A percentile compares a stretch with the other conserved stretches of the same genome.
These are phyloP conservation scores for Piper longum DNA, from an alignment of 164 flowering plant species.

Conservation along the genomic window DNA sequence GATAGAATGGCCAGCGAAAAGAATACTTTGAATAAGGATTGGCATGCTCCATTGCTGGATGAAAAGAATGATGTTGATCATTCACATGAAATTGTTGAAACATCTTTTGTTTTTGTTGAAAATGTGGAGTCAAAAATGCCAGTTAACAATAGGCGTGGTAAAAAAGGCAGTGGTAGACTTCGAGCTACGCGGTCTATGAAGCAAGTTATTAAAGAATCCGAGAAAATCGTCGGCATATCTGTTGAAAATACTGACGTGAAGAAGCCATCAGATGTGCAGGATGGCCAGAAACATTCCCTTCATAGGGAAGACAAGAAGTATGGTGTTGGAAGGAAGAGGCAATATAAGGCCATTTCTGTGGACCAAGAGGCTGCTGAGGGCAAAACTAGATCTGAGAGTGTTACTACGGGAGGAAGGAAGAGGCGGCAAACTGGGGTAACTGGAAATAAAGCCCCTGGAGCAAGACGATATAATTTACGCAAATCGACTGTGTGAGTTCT, in stretches of 20 bases:
- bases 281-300: slow-evolving; percentile 20
- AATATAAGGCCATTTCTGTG: slow-evolving; percentile 14
- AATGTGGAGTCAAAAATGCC: slow-evolving; percentile 1
- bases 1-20: slow-evolving; percentile 18
- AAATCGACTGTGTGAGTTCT: slow-evolving; percentile 48
- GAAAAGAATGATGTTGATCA: slow-evolving; percentile 21
- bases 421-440: slow-evolving; percentile 41
- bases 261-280: slow-evolving; percentile 14
- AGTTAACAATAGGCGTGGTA: slow-evolving; percentile 15
- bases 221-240: slow-evolving; percentile 28
- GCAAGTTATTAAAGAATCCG: slow-evolving; percentile 49
- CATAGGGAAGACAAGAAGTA: slow-evolving; percentile 11
- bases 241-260: slow-evolving; percentile 12
- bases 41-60: slow-evolving; percentile 18
- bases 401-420: slow-evolving; percentile 48
- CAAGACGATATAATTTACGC: slow-evolving; percentile 70
- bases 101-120: slow-evolving; percentile 8
- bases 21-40: slow-evolving; percentile 15
- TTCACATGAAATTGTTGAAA: slow-evolving; percentile 29
- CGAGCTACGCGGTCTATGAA: slow-evolving; percentile 49
- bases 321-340: slow-evolving; percentile 33
- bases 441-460: slow-evolving; percentile 36
- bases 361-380: slow-evolving; percentile 38
- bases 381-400: slow-evolving; percentile 56
- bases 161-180: slow-evolving; percentile 16